These are phyloP conservation scores for Barnettozyma wickerhamii DNA, from an alignment of 805 yeast species.

Conservation along the genomic window DNA sequence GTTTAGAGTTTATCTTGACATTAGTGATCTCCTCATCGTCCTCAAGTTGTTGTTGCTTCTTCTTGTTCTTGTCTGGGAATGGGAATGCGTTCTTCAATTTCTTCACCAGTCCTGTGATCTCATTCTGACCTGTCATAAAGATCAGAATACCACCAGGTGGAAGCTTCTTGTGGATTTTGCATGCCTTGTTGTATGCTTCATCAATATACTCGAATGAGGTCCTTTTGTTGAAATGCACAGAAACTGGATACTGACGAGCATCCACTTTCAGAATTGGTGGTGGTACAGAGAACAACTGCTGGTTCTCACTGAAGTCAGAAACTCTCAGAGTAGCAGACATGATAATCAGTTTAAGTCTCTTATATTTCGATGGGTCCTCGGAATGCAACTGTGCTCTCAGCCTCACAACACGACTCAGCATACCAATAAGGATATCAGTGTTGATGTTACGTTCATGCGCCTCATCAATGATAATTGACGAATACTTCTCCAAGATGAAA, in stretches of 20 bases:
- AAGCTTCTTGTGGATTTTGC: conserved; percentile 77
- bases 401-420: conserved; percentile 80
- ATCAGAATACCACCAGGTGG: conserved; percentile 94
- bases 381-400: conserved; percentile 56
- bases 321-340: conserved; percentile 98
- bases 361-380: conserved; percentile 42
- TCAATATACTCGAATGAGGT: conserved; percentile 78
- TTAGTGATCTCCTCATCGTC: conserved; percentile 32
- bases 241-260: conserved; percentile 92
- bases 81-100: conserved; percentile 68
- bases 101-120: conserved; percentile 73
- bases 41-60: conserved; percentile 17
- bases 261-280: conserved; percentile 91
- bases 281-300: conserved; percentile 54
- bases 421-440: conserved; percentile 93
- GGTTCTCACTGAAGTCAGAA: conserved; percentile 85
- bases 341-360: conserved; percentile 75
- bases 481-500: conserved; percentile 73
- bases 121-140: conserved; percentile 93
- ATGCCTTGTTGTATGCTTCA: conserved; percentile 79
- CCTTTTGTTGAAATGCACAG: conserved; percentile 80
- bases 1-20: conserved; percentile 50
- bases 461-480: conserved; percentile 88
- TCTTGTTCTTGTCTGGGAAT: conserved; percentile 30
- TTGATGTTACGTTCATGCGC: conserved; percentile 97